These are phyloP conservation scores for Erucastrum elatum DNA, from an alignment of 345 rosid genomes.

Conservation along the genomic window DNA sequence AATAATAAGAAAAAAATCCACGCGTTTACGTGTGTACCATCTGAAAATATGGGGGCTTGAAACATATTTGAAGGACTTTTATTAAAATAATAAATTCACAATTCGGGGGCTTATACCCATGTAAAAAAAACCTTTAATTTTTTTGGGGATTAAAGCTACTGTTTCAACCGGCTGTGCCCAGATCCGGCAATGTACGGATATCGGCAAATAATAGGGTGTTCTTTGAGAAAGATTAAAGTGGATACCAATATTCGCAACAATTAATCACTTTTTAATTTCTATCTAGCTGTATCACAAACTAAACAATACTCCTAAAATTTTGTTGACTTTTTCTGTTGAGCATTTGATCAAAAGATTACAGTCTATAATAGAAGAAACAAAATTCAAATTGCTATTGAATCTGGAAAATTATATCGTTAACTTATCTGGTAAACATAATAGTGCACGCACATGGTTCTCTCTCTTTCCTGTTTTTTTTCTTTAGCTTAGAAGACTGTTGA, in stretches of 20 bases:
- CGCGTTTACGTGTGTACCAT: too few relatives aligned
- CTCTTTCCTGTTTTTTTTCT: not conserved
- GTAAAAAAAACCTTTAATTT: too few relatives aligned
- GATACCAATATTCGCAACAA: not conserved
- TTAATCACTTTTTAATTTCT: not conserved
- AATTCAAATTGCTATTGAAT: not conserved
- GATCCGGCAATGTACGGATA: too few relatives aligned
- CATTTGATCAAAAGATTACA: not conserved
- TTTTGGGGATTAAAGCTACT: too few relatives aligned
- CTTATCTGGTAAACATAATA: conserved; percentile 22
- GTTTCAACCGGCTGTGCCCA: too few relatives aligned
- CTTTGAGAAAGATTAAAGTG: not conserved
- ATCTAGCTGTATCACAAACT: not conserved
- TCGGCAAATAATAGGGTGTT: too few relatives aligned
- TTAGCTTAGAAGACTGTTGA: not conserved
- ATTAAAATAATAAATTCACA: too few relatives aligned
- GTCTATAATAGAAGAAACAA: not conserved
- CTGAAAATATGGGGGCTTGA: too few relatives aligned
- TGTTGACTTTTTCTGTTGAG: not conserved
- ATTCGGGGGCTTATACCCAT: too few relatives aligned
- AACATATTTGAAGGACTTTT: too few relatives aligned
- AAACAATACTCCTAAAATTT: not conserved
- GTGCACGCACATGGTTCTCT: conserved; percentile 2
- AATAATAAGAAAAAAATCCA: too few relatives aligned
- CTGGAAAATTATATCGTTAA: not conserved